phyloP scores from a whole-genome alignment of 2,329 filamentous ascomycete genomes.

The Colletotrichum falcatum region DNA sequence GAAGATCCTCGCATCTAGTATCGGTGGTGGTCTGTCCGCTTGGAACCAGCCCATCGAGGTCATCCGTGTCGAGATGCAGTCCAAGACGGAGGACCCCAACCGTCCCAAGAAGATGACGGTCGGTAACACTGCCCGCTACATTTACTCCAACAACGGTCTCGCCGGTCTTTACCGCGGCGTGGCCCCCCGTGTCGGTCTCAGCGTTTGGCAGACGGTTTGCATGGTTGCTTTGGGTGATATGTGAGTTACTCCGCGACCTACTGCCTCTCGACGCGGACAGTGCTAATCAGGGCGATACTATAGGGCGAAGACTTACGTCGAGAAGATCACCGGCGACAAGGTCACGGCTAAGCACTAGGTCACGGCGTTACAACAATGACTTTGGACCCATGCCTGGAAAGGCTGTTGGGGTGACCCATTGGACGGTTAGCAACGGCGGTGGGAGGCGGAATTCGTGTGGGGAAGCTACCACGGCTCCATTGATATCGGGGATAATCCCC shows the following conservation, averaged over 20 bases:
- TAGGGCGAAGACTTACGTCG: constrained; percentile 76
- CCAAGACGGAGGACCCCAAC: constrained; percentile 97
- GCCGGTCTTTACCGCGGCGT: constrained; percentile 97
- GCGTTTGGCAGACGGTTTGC: constrained; percentile 99
- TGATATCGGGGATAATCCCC: constrained; percentile 3
- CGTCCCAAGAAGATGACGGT: constrained; percentile 99
- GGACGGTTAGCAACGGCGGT: constrained; percentile 13
- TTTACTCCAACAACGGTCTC: constrained; percentile 89
- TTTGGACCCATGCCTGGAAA: constrained; percentile 40
- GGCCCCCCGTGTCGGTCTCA: constrained; percentile 90
- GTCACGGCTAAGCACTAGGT: constrained; percentile 76
- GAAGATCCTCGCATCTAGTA: constrained; percentile 87
- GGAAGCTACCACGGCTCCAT: constrained; percentile 23
- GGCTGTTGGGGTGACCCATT: constrained; percentile 18
- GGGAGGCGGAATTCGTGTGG: constrained; percentile 21
- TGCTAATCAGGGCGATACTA: constrained; percentile 46
- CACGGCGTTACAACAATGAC: constrained; percentile 51
- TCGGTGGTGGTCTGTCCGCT: constrained; percentile 94
- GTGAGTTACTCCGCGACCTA: constrained; percentile 67
- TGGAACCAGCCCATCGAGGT: constrained; percentile 99
- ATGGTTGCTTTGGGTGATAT: constrained; percentile 99
- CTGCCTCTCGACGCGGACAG: neutral
- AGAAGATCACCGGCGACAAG: constrained; percentile 72
- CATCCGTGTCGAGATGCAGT: constrained; percentile 99
- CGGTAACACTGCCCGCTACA: constrained; percentile 85